Conservation (phyloP, 1,139 yeast species). For the Kodamaea plutei region DNA sequence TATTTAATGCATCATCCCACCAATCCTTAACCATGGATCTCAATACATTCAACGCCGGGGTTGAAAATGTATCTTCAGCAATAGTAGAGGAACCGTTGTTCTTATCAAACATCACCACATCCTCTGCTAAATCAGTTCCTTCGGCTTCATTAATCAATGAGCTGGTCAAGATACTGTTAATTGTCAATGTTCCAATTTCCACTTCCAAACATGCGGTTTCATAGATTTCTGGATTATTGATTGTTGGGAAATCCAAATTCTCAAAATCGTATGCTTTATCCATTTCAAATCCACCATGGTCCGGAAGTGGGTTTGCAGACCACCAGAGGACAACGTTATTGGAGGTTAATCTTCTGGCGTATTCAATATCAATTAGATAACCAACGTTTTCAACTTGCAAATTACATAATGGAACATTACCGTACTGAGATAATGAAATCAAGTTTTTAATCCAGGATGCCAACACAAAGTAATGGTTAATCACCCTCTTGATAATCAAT, state of each 20-base stretch:
- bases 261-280: constrained; percentile 55
- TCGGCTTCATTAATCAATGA: constrained; percentile 85
- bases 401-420: constrained; percentile 84
- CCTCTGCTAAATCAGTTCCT: constrained; percentile 74
- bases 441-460: constrained; percentile 74
- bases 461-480: constrained; percentile 68
- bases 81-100: constrained; percentile 51
- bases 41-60: constrained; percentile 66
- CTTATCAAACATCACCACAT: constrained; percentile 35
- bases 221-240: constrained; percentile 79
- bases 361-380: constrained; percentile 77
- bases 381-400: constrained; percentile 72
- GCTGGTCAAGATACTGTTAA: constrained; percentile 84
- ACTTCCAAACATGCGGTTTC: constrained; percentile 77
- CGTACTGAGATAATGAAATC: constrained; percentile 61
- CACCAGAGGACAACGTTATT: constrained; percentile 86
- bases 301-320: constrained; percentile 80
- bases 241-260: constrained; percentile 62
- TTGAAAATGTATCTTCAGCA: constrained; percentile 77
- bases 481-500: constrained; percentile 59
- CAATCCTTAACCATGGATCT: constrained; percentile 76
- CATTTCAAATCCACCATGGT: constrained; percentile 78
- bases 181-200: constrained; percentile 70
- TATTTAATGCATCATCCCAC: constrained; percentile 89
- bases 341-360: constrained; percentile 69